Percentiles rank a stretch among this genome's conserved stretches.
Conservation (phyloP, 2,329 filamentous ascomycete species). For the Diatrype stigma region DNA sequence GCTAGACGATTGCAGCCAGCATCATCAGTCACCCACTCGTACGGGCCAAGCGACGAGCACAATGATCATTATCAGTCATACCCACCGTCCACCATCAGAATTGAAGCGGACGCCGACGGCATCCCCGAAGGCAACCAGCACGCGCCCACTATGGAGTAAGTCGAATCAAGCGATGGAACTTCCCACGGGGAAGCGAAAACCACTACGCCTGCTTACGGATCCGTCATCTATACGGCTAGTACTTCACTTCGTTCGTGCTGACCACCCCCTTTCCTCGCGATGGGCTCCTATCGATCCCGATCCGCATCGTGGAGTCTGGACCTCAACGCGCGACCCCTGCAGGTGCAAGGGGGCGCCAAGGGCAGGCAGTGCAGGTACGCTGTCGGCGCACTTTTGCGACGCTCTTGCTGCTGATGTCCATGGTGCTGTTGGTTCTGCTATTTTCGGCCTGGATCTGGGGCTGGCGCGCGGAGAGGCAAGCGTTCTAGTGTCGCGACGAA, state of each 20-base stretch:
- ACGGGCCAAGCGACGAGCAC: no score
- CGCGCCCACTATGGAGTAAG: no score
- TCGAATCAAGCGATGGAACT: no score
- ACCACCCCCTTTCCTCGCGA: conserved; percentile 34
- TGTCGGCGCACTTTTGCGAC: conserved; percentile 25
- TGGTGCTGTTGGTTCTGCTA: conserved; percentile 22
- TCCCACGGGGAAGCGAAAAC: no score
- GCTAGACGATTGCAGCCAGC: no score
- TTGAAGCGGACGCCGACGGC: conserved; percentile 13
- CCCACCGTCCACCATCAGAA: conserved; percentile 8
- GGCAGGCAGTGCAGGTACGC: conserved; percentile 25
- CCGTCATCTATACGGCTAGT: conserved; percentile 12
- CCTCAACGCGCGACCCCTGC: conserved; percentile 36
- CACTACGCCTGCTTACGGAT: conserved; percentile 2
- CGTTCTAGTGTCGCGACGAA: conserved; percentile 29
- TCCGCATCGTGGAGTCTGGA: conserved; percentile 39
- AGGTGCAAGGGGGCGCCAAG: conserved; percentile 8
- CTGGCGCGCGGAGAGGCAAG: conserved; percentile 24
- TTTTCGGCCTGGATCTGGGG: conserved; percentile 19
- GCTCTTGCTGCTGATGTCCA: conserved; percentile 23
- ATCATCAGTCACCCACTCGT: no score
- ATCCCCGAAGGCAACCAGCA: conserved; percentile 17
- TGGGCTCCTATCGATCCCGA: conserved; percentile 34
- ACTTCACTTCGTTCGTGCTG: conserved; percentile 35
- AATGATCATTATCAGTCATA: no score